These are phyloP conservation scores for Candida montana DNA, from an alignment of 805 yeast genomes.

Conservation along the genomic window DNA sequence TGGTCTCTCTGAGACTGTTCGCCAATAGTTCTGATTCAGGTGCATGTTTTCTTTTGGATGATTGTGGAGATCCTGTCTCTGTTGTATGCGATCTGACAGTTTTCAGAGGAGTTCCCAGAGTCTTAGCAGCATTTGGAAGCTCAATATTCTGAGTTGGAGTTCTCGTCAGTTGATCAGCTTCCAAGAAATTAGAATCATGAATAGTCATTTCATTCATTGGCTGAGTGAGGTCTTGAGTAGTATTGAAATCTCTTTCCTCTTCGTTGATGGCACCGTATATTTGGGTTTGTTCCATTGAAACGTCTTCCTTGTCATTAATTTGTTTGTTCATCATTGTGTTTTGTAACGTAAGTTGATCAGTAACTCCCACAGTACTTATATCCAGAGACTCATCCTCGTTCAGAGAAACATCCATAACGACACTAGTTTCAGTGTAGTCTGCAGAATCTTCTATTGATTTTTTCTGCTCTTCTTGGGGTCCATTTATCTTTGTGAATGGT, in stretches of 20 bases:
- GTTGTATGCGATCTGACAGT: slow-evolving; percentile 25
- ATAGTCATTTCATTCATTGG: slow-evolving; percentile 10
- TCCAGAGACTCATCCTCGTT: slow-evolving; percentile 21
- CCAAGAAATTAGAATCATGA: slow-evolving; percentile 14
- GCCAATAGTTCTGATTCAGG: slow-evolving; percentile 9
- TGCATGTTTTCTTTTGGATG: slow-evolving; percentile 17
- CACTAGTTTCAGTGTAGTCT: too few species aligned
- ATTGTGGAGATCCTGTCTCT: slow-evolving; percentile 26
- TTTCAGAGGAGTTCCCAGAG: slow-evolving; percentile 20
- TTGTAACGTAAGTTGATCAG: slow-evolving; percentile 16
- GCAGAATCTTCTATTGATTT: background rate
- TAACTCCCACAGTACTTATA: slow-evolving; percentile 12
- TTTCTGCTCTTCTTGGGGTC: too few species aligned
- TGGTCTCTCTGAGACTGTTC: slow-evolving; percentile 17
- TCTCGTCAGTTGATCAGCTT: too few species aligned
- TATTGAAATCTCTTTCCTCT: background rate
- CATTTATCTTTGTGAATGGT: too few species aligned
- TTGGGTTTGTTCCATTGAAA: slow-evolving; percentile 18
- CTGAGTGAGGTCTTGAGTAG: slow-evolving; percentile 1
- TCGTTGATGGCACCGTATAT: slow-evolving; percentile 5
- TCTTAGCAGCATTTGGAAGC: background rate
- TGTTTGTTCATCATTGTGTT: slow-evolving; percentile 19
- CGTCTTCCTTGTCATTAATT: slow-evolving; percentile 3
- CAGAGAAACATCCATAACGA: background rate
- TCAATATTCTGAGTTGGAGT: background rate